These are phyloP conservation scores for Solanum raphanifolium DNA, from an alignment of 257 asterid species.

Conservation along the genomic window DNA sequence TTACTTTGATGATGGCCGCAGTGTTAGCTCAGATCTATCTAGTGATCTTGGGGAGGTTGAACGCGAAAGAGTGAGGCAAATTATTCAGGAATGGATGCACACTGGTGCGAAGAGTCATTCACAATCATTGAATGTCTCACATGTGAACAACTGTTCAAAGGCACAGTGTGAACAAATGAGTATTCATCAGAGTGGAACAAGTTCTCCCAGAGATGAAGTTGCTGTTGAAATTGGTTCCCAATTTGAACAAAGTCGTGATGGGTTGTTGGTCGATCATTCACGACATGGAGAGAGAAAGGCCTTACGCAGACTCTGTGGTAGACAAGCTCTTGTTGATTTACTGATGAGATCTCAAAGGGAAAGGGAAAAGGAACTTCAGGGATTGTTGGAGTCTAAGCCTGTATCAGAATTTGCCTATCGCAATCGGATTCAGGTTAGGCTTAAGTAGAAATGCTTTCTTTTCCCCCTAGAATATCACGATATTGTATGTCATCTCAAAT, in stretches of 20 bases:
- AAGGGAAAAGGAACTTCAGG: slow-evolving; percentile 54
- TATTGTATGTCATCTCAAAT: not conserved
- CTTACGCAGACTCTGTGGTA: slow-evolving; percentile 64
- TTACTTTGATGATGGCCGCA: slow-evolving; percentile 38
- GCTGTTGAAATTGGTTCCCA: slow-evolving; percentile 34
- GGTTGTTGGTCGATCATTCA: slow-evolving; percentile 17
- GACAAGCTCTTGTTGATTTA: slow-evolving; percentile 88
- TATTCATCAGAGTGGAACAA: slow-evolving; percentile 23
- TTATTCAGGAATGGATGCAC: slow-evolving; percentile 70
- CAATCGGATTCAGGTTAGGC: slow-evolving; percentile 78
- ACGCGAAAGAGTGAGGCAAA: slow-evolving; percentile 67
- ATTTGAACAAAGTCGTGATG: slow-evolving; percentile 40
- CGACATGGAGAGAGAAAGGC: slow-evolving; percentile 42
- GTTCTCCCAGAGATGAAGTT: slow-evolving; percentile 32
- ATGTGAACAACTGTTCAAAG: slow-evolving; percentile 16
- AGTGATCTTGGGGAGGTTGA: slow-evolving; percentile 65
- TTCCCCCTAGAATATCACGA: not conserved
- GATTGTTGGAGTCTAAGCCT: slow-evolving; percentile 41
- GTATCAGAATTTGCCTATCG: slow-evolving; percentile 82
- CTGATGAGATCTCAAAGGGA: slow-evolving; percentile 63
- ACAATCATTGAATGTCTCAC: slow-evolving; percentile 20
- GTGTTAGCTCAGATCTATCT: slow-evolving; percentile 53
- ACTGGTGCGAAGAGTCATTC: slow-evolving; percentile 33
- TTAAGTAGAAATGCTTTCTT: not conserved
- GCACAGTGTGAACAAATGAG: slow-evolving; percentile 39